Conservation (phyloP, 2,329 filamentous ascomycete species). For the Uncinocarpus reesii region DNA sequence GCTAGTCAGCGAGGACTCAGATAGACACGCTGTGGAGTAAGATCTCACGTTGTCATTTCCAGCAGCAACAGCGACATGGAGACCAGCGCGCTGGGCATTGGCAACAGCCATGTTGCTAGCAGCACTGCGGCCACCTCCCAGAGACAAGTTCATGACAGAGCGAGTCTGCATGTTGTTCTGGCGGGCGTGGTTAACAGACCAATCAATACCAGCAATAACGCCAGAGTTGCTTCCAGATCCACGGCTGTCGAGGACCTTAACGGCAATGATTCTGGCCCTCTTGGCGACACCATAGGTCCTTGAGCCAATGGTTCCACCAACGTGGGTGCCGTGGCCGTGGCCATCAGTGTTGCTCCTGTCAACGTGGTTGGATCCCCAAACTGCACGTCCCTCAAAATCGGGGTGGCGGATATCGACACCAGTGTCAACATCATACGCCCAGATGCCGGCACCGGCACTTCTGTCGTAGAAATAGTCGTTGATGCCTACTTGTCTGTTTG, state of each 20-base stretch:
- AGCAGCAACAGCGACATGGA: constrained; percentile 35
- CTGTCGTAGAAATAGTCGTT: constrained; percentile 30
- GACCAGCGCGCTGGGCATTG: constrained; percentile 28
- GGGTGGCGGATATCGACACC: constrained; percentile 28
- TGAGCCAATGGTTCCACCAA: constrained; percentile 30
- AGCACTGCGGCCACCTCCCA: constrained; percentile 28
- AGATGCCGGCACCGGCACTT: constrained; percentile 27
- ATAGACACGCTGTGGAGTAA: too few relatives aligned
- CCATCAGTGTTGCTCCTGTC: constrained; percentile 17
- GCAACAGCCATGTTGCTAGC: constrained; percentile 33
- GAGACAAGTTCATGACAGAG: constrained; percentile 29
- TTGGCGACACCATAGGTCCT: constrained; percentile 32
- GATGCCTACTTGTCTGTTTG: constrained; percentile 19
- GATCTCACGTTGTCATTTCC: constrained; percentile 30
- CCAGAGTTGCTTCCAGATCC: constrained; percentile 38
- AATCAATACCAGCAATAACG: constrained; percentile 42
- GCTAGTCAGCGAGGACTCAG: background rate
- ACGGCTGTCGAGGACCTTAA: constrained; percentile 41
- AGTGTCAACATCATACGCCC: constrained; percentile 32
- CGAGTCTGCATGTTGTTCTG: constrained; percentile 23
- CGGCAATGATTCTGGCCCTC: constrained; percentile 33
- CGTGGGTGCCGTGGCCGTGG: constrained; percentile 35
- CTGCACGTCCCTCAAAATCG: constrained; percentile 32
- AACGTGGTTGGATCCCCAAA: constrained; percentile 28
- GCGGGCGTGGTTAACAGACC: constrained; percentile 28